These are phyloP conservation scores for Tetrahymena borealis DNA, from an alignment of 73 alveolate species.

Conservation along the genomic window DNA sequence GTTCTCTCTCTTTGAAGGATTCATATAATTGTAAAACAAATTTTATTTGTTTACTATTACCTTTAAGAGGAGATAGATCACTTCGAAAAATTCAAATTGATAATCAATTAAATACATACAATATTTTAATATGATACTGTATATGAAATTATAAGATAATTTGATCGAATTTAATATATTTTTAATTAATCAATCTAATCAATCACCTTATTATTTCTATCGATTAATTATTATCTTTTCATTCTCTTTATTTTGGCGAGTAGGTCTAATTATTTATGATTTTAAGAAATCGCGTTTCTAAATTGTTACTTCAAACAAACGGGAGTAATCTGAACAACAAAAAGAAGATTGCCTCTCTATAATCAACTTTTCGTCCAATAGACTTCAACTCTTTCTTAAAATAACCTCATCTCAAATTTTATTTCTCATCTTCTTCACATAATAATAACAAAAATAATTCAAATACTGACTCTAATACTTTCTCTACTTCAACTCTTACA, in stretches of 20 bases:
- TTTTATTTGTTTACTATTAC: too few relatives aligned
- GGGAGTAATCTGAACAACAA: neutral
- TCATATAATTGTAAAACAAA: too few relatives aligned
- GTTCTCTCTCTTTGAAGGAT: too few relatives aligned
- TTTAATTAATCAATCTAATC: too few relatives aligned
- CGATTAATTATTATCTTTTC: neutral
- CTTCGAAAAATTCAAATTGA: too few relatives aligned
- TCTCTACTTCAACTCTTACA: too few relatives aligned
- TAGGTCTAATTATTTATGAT: neutral
- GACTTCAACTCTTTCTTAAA: neutral
- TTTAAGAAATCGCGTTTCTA: neutral
- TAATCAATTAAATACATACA: too few relatives aligned
- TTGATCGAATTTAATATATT: too few relatives aligned
- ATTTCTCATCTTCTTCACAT: neutral
- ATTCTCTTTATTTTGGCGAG: neutral
- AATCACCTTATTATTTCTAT: too few relatives aligned
- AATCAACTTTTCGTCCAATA: neutral
- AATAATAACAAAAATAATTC: neutral
- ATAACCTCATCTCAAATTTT: neutral
- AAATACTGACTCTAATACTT: neutral
- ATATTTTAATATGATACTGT: too few relatives aligned
- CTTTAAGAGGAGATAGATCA: too few relatives aligned
- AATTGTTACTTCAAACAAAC: neutral
- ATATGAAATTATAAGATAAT: too few relatives aligned
- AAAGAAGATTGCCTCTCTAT: neutral